A percentile compares a stretch with the other conserved stretches of the same genome.
Conservation (phyloP, 108 stramenopile species). For the Pseudonitzschia pungens region DNA sequence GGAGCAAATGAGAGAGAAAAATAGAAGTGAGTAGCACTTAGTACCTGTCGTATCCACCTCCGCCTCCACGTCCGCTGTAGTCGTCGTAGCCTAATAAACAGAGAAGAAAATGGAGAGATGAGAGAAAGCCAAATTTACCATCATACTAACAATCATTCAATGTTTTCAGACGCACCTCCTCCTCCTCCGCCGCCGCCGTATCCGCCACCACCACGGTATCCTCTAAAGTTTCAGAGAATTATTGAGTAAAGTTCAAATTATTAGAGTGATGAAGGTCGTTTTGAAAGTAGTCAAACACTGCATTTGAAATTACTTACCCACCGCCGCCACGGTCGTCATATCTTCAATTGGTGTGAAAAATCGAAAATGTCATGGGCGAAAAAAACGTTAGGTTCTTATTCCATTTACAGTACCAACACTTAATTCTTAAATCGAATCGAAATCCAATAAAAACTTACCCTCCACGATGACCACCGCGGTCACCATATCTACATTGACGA, state of each 20-base stretch:
- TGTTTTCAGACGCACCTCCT: slow-evolving; percentile 30
- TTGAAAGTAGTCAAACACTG: not conserved
- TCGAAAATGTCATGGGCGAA: not conserved
- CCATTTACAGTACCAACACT: no score
- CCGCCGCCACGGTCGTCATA: slow-evolving; percentile 30
- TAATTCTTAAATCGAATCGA: not conserved
- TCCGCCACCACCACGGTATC: slow-evolving; percentile 21
- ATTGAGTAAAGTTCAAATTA: slow-evolving; percentile 6
- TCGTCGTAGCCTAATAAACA: slow-evolving; percentile 3
- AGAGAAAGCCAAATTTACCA: not conserved
- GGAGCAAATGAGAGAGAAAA: slow-evolving; percentile 7
- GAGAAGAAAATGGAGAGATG: not conserved
- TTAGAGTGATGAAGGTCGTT: no score
- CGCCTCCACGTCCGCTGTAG: slow-evolving; percentile 35
- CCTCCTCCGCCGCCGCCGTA: slow-evolving; percentile 17
- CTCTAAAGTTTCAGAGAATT: slow-evolving; percentile 11
- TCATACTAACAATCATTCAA: no score
- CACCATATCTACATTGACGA: slow-evolving; percentile 25
- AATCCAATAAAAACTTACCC: slow-evolving; percentile 22
- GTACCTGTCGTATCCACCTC: slow-evolving; percentile 42
- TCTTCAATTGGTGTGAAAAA: slow-evolving; percentile 3
- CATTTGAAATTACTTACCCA: slow-evolving; percentile 17
- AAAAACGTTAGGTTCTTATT: not conserved
- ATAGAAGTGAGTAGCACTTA: slow-evolving; percentile 22
- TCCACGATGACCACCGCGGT: slow-evolving; percentile 46